These are phyloP conservation scores for Leccinum laetum DNA, from an alignment of 1,284 basidiomycete species.

Conservation along the genomic window DNA sequence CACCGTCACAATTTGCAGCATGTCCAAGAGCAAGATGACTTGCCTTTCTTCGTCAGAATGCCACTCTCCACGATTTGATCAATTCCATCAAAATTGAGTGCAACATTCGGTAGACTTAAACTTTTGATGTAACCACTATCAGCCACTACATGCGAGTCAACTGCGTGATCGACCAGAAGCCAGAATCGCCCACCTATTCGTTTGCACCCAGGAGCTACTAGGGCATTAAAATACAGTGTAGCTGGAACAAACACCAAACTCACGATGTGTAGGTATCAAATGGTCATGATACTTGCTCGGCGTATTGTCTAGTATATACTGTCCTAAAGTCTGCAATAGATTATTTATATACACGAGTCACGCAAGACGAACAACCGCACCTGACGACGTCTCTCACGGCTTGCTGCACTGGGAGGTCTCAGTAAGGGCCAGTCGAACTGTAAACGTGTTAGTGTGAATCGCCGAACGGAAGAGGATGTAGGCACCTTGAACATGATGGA, in stretches of 20 bases:
- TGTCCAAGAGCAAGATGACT: not conserved
- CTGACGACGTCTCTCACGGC: conserved; percentile 17
- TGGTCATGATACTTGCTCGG: conserved; percentile 36
- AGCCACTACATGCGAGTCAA: conserved; percentile 20
- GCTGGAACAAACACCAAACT: conserved; percentile 9
- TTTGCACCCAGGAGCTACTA: conserved; percentile 40
- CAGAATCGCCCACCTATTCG: conserved; percentile 24
- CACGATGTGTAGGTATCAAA: conserved; percentile 38
- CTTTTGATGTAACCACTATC: conserved; percentile 41
- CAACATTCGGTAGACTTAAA: conserved; percentile 42
- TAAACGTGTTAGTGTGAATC: not conserved
- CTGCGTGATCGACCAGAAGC: not conserved
- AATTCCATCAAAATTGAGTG: conserved; percentile 41
- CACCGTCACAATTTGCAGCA: not conserved
- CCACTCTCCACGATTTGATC: conserved; percentile 37
- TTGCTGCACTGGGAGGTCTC: conserved; percentile 8
- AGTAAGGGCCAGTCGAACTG: conserved; percentile 24
- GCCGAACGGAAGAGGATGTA: not conserved
- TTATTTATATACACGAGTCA: not conserved
- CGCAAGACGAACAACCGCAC: conserved; percentile 8
- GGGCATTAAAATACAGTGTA: not conserved
- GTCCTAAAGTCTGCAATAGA: conserved; percentile 23
- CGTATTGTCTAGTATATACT: conserved; percentile 32
- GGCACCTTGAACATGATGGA: conserved; percentile 27
- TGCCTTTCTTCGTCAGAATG: conserved; percentile 37